These are phyloP conservation scores for Pseudohalonectria lignicola DNA, from an alignment of 2,329 filamentous ascomycete species.

Conservation along the genomic window DNA sequence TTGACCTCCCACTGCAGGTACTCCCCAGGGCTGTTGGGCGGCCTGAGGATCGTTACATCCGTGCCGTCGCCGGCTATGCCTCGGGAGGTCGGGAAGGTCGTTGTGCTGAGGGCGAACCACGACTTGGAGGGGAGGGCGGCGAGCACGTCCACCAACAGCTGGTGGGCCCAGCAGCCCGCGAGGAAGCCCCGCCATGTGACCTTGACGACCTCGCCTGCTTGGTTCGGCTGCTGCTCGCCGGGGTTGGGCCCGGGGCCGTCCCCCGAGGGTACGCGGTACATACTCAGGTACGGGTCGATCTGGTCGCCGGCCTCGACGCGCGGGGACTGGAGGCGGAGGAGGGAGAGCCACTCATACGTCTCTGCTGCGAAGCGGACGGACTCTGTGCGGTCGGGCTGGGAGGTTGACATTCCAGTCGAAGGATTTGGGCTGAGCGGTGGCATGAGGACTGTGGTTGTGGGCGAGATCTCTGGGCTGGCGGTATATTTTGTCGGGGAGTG, in stretches of 20 bases:
- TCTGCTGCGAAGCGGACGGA: conserved; percentile 54
- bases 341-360: conserved; percentile 63
- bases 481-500: conserved; percentile 32
- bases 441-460: conserved; percentile 16
- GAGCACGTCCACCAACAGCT: conserved; percentile 30
- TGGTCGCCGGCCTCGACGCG: conserved; percentile 43
- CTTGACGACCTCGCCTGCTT: conserved; percentile 27
- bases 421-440: conserved; percentile 18
- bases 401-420: too few species aligned
- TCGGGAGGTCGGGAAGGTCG: conserved; percentile 36
- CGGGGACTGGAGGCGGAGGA: conserved; percentile 57
- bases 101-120: conserved; percentile 46
- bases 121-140: conserved; percentile 28
- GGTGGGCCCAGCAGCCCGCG: conserved; percentile 38
- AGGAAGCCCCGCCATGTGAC: conserved; percentile 51
- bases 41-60: conserved; percentile 43
- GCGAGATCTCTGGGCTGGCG: conserved; percentile 19
- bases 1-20: conserved; percentile 52
- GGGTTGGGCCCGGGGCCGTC: conserved; percentile 9
- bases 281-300: conserved; percentile 58
- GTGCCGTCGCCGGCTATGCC: conserved; percentile 29
- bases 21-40: conserved; percentile 34
- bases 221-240: neutral
- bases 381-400: conserved; percentile 28
- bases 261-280: conserved; percentile 48